Base-by-base conservation (phyloP, 768 basidiomycete genomes). In the Lanmaoa pseudosensibilis region DNA sequence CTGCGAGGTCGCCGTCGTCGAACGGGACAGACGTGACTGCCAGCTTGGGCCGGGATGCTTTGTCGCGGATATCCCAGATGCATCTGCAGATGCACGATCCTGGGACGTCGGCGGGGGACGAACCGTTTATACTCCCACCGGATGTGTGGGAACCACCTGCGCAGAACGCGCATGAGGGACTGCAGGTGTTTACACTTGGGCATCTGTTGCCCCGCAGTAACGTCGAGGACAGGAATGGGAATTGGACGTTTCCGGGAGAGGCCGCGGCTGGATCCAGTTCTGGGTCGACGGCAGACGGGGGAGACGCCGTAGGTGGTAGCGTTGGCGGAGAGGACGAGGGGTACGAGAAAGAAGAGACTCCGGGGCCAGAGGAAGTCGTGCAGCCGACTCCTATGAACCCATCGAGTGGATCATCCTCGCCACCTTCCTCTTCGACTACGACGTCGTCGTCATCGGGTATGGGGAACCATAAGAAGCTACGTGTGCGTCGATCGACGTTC, bases 151-250 rank as follows among this genome's bases (percentile, higher is more conserved):
- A 72, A 4, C 60, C 63, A 0, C 72, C 68, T 33, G 51, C 59
- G 45, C 69, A 73, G 33, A 62, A 57, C 19, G 60, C 56, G 41
- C 86, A 89, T 56, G 82, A 87, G 63, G 89, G 87, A 4, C 69
- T 92, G 51, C 87, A 90, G 68, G 88, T 91, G 51, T 89, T 89
- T 66, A 92, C 90, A 1, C 81, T 92, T 4, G 89, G 90, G 0
- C 89, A 90, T 68, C 73, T 91, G 23, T 75, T 90, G 60, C 89
- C 89, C 15, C 74, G 82, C 55, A 77, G 77, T 56, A 72, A 72
- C 41, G 67, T 74, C 50, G 80, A 78, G 21, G 83, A 84, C 64
- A 71, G 65, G 38, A 81, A 80, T 41, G 86, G 82, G 18, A 83
- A 81, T 54, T 89, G 87, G 87, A 77, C 74, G 25, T 85, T 82